phyloP scores from a whole-genome alignment of 192 early-diverging fungal species.

The Chytriomyces sp. region DNA sequence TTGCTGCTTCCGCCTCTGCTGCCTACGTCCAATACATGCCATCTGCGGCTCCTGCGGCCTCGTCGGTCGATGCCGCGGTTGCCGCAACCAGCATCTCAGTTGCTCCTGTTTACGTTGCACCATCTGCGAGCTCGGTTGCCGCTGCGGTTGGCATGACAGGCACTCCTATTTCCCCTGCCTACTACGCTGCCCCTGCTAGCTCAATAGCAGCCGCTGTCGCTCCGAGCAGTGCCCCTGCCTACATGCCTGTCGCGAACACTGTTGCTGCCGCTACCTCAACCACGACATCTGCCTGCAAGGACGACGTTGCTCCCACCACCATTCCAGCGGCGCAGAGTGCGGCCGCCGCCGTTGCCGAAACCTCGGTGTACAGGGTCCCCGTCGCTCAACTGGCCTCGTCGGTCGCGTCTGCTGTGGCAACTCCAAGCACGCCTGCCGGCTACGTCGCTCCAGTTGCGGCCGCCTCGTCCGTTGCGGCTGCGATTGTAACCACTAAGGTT shows the following conservation, averaged over 20 bases:
- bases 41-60: neutral
- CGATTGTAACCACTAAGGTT: neutral
- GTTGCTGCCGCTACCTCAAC: neutral
- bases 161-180: neutral
- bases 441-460: neutral
- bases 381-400: too few species aligned
- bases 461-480: neutral
- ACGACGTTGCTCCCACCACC: neutral
- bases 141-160: neutral
- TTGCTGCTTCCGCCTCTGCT: neutral
- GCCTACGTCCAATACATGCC: neutral
- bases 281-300: neutral
- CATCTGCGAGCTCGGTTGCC: too few species aligned
- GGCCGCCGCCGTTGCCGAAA: too few species aligned
- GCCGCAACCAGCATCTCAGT: too few species aligned
- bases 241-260: neutral
- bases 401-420: neutral
- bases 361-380: too few species aligned
- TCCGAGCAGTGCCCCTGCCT: neutral
- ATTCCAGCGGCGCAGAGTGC: too few species aligned
- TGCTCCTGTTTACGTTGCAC: too few species aligned
- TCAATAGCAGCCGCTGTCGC: neutral
- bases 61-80: too few species aligned
- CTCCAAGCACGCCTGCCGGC: neutral
- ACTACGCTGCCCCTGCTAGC: neutral